A percentile compares a stretch with the other conserved stretches of the same genome.
These are phyloP conservation scores for Vitis labrusca DNA, from an alignment of 164 flowering plant genomes.

Conservation along the genomic window DNA sequence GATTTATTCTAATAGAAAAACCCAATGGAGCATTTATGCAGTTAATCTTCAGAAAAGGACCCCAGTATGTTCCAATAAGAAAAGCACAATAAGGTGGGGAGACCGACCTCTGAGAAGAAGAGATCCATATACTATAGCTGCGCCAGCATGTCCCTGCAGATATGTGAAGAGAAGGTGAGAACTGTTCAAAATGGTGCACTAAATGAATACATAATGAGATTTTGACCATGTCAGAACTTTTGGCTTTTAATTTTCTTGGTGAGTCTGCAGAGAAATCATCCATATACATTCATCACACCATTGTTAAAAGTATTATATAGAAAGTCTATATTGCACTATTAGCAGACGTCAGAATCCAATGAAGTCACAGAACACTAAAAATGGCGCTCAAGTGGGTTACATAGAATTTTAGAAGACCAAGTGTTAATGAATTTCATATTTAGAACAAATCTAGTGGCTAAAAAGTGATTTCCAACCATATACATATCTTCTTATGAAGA, in stretches of 20 bases:
- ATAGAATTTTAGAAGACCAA: too few relatives aligned
- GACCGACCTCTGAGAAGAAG: conserved; percentile 80
- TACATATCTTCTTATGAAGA: background rate
- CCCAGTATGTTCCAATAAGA: background rate
- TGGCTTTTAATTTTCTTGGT: background rate
- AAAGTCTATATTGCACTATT: too few relatives aligned
- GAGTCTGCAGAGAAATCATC: background rate
- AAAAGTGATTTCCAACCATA: background rate
- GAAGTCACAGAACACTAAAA: too few relatives aligned
- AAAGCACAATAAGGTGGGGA: background rate
- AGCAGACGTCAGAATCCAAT: too few relatives aligned
- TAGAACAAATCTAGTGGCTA: background rate
- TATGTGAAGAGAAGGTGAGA: conserved; percentile 3
- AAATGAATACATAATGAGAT: background rate
- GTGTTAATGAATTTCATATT: background rate
- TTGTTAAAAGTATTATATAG: too few relatives aligned
- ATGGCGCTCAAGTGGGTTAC: too few relatives aligned
- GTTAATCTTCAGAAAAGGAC: background rate
- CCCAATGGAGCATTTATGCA: too few relatives aligned
- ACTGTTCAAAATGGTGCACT: background rate
- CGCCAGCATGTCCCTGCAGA: conserved; percentile 92
- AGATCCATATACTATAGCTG: conserved; percentile 94
- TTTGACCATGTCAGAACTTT: background rate
- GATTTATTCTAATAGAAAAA: too few relatives aligned
- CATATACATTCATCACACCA: too few relatives aligned